Conservation (phyloP, 2,329 filamentous ascomycete genomes). For the Fusarium aywerte region DNA sequence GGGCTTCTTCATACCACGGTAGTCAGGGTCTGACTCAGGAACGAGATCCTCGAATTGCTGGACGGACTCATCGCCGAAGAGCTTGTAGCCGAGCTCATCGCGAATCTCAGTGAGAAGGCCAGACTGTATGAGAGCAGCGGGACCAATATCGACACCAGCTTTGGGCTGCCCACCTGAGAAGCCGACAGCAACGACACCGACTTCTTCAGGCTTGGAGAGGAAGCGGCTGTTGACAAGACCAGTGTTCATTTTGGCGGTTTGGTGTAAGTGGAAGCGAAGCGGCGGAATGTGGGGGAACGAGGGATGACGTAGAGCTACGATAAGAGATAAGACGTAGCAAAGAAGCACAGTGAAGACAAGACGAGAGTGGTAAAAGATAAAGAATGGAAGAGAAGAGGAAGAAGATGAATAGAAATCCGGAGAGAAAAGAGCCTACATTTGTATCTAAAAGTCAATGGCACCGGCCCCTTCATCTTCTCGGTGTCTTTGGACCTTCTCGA, state of each 20-base stretch:
- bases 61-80: constrained; percentile 84
- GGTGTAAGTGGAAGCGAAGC: constrained; percentile 30
- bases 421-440: constrained; percentile 31
- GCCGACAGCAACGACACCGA: constrained; percentile 93
- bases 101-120: constrained; percentile 86
- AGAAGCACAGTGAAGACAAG: constrained; percentile 3
- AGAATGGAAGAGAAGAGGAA: background rate
- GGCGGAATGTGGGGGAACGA: constrained; percentile 34
- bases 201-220: constrained; percentile 79
- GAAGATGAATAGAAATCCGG: constrained; percentile 1
- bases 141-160: constrained; percentile 89
- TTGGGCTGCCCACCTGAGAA: constrained; percentile 96
- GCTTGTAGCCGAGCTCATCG: constrained; percentile 87
- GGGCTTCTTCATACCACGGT: constrained; percentile 95
- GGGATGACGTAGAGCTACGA: constrained; percentile 42
- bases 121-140: constrained; percentile 86
- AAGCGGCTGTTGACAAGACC: constrained; percentile 74
- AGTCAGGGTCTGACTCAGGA: constrained; percentile 77
- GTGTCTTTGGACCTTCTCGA: constrained; percentile 24
- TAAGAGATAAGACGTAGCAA: constrained; percentile 22
- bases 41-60: constrained; percentile 83
- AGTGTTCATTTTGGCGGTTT: constrained; percentile 58
- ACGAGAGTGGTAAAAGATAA: background rate
- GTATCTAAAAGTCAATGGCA: constrained; percentile 31
- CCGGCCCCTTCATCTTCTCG: constrained; percentile 30